phyloP scores from a whole-genome alignment of 2,329 filamentous ascomycete genomes.

The Colletotrichum eremochloae region DNA sequence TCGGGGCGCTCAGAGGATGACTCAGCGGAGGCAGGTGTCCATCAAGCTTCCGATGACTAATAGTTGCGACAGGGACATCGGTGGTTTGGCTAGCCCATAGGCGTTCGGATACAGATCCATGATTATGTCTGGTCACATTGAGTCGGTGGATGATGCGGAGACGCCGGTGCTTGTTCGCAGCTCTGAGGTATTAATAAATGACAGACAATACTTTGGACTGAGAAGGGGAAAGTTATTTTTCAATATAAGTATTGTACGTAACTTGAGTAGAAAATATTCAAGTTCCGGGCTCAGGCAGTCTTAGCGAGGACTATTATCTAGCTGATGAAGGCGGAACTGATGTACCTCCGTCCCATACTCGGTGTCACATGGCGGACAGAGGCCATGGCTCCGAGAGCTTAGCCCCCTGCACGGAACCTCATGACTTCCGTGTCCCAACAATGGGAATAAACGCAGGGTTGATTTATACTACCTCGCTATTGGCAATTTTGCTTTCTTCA shows the following conservation, averaged over 20 bases:
- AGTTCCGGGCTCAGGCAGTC: neutral
- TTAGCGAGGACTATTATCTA: neutral
- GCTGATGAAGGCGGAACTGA: neutral
- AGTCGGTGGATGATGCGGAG: too few relatives aligned
- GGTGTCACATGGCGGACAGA: neutral
- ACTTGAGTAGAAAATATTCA: neutral
- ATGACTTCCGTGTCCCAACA: neutral
- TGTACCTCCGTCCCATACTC: neutral
- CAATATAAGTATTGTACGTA: neutral
- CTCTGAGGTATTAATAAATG: neutral
- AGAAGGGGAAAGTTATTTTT: neutral
- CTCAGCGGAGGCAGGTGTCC: neutral
- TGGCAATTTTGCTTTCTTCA: neutral
- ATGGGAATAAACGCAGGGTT: neutral
- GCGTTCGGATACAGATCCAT: neutral
- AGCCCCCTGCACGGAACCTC: neutral
- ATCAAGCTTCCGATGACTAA: neutral
- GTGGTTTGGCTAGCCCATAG: neutral
- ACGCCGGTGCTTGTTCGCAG: neutral
- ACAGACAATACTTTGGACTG: neutral
- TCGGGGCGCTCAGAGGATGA: rapidly evolving
- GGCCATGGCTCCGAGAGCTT: neutral
- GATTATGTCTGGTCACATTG: neutral
- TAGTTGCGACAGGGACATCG: neutral
- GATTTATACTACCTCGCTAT: neutral